Evolutionary conservation across 2,329 filamentous ascomycete genomes (phyloP), one percentile per base, ranked within the genome.

Genomic region (Aspergillus sp.): DNA sequence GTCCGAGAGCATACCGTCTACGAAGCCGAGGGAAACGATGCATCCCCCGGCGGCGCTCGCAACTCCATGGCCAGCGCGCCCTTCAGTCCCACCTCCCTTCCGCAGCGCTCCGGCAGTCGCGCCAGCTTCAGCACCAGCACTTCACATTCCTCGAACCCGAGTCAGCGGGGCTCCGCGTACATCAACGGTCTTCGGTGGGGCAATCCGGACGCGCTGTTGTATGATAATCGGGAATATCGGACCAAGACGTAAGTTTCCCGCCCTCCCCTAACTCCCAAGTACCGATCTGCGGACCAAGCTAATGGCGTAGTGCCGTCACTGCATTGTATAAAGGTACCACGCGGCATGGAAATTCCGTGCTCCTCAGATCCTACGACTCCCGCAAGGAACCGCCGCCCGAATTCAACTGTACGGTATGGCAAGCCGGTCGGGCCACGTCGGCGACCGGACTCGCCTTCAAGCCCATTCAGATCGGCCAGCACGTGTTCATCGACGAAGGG

Each of bases 391-490:
- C 93, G 0, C 85, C 92, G 0, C 90, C 94, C 2, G 93, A 97
- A 74, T 94, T 92, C 62, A 90, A 96, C 71, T 96, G 93, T 77
- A 96, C 89, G 50, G 95, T 99, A 58, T 99, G 95, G 95, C 89
- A 99, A 78, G 95, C 95, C 4, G 95, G 95, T 11, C 87, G 95
- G 61, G 95, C 95, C n/a, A 99, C 95, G 1, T 91, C 86, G 55
- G 91, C 95, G 0, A 95, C 94, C 1, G 92, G 91, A 0, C 82
- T 97, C 49, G 95, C 95, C 1, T 99, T 99, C 79, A 99, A 99
- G 74, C 92, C 94, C 0, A 92, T 99, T 53, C 89, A 90, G 65
- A 91, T 99, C 45, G 95, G 95, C 3, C 94, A 98, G 74, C 94
- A 92, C 0, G 83, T 92, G 10, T 99, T 99, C 71, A 89, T 96